Conservation (phyloP, 345 rosid species). For the Barbarea vulgaris region DNA sequence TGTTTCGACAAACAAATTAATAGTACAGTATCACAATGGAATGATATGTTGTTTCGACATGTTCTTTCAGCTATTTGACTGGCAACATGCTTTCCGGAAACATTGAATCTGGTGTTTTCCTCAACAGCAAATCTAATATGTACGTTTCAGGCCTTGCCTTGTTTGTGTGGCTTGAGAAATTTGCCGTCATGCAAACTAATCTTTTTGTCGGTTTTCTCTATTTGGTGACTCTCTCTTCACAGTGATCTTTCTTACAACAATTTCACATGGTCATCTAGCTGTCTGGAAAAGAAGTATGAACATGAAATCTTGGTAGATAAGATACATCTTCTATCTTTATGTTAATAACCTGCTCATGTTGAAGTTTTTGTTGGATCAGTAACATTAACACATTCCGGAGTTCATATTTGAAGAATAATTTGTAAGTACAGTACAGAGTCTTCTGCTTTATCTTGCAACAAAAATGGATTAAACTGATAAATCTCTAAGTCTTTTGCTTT, state of each 20-base stretch:
- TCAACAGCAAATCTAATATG: conserved; percentile 13
- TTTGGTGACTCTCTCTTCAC: neutral
- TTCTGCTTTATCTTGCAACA: neutral
- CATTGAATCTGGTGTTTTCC: neutral
- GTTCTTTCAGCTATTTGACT: conserved; percentile 33
- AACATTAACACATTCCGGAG: conserved; percentile 24
- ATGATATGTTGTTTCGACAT: neutral
- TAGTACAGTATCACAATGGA: no score
- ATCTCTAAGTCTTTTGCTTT: neutral
- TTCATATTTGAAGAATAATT: conserved; percentile 19
- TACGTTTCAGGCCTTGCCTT: conserved; percentile 4
- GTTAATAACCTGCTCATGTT: neutral
- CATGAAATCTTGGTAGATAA: no score
- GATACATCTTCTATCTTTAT: no score
- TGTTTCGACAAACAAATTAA: no score
- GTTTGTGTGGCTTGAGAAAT: neutral
- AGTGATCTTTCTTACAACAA: conserved; percentile 38
- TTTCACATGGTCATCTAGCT: conserved; percentile 21
- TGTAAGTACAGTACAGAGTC: conserved; percentile 16
- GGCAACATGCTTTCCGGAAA: conserved; percentile 36
- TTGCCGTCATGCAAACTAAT: neutral
- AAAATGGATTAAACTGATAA: neutral
- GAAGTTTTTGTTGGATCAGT: conserved; percentile 1
- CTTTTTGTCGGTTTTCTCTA: neutral
- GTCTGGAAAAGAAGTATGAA: conserved; percentile 5